Conservation (phyloP, 169 alveolate species). For the Plasmodium reichenowi region DNA sequence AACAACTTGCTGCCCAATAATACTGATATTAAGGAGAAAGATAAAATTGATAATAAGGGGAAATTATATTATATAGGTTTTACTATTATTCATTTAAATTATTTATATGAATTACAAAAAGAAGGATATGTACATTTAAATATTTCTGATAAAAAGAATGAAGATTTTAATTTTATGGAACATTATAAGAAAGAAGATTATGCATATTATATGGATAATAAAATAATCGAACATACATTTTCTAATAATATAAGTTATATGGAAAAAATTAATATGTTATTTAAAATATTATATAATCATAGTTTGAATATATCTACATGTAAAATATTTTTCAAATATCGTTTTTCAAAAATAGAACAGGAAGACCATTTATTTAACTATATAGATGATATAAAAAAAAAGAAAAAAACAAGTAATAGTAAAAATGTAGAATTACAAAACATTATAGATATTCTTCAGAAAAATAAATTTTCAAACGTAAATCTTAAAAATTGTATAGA, state of each 20-base stretch:
- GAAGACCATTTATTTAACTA: background rate
- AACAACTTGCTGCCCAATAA: background rate
- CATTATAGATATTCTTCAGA: slow-evolving; percentile 19
- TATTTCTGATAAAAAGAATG: slow-evolving; percentile 46
- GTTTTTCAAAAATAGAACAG: slow-evolving; percentile 4
- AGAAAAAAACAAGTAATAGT: background rate
- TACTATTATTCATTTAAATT: slow-evolving; percentile 46
- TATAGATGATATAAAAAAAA: background rate
- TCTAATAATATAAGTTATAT: slow-evolving; percentile 39
- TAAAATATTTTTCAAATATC: slow-evolving; percentile 28
- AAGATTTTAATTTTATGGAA: slow-evolving; percentile 21
- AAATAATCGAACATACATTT: background rate
- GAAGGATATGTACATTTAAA: slow-evolving; percentile 43
- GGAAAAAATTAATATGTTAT: slow-evolving; percentile 39
- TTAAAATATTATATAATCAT: slow-evolving; percentile 32
- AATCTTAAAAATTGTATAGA: slow-evolving; percentile 27
- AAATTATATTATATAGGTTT: slow-evolving; percentile 56
- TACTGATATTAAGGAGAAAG: background rate
- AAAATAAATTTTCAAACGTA: slow-evolving; percentile 4
- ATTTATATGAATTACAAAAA: slow-evolving; percentile 37
- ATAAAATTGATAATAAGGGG: slow-evolving; percentile 1
- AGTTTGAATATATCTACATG: slow-evolving; percentile 33
- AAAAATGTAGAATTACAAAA: background rate
- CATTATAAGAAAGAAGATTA: slow-evolving; percentile 24
- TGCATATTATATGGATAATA: slow-evolving; percentile 15